Evolutionary conservation across 1,284 basidiomycete genomes (phyloP).

Genomic region (Trametes sp.): DNA sequence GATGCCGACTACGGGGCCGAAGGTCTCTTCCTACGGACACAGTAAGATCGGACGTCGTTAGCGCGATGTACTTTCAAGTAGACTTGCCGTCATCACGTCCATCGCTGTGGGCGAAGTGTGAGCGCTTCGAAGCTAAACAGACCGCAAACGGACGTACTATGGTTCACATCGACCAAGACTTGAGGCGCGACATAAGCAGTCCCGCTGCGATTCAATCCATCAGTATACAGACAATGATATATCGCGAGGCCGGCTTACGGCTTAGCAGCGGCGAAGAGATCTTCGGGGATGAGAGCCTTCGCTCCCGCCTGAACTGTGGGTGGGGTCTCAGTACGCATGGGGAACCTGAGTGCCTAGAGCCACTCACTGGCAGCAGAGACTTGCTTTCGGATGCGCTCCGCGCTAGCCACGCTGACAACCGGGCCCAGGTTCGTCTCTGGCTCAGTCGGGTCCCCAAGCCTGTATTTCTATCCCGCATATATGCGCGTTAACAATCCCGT

Average conservation of each 20-base stretch:
- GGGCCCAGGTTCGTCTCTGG: constrained; percentile 85
- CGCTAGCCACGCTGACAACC: constrained; percentile 88
- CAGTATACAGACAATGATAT: neutral
- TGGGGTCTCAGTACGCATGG: neutral
- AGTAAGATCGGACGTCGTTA: neutral
- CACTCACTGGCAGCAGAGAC: constrained; percentile 77
- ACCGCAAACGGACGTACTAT: constrained; percentile 62
- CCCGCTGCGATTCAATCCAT: constrained; percentile 52
- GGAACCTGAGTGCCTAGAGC: neutral
- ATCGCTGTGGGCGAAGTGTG: constrained; percentile 62
- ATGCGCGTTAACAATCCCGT: neutral
- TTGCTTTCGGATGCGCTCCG: constrained; percentile 86
- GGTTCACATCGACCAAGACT: constrained; percentile 88
- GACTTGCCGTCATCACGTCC: constrained; percentile 85
- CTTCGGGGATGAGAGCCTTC: constrained; percentile 75
- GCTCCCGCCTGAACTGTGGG: constrained; percentile 78
- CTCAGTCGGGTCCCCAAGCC: constrained; percentile 85
- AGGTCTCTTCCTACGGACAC: constrained; percentile 74
- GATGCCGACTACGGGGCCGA: constrained; percentile 91
- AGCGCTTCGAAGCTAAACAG: constrained; percentile 1
- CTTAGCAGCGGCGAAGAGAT: constrained; percentile 73
- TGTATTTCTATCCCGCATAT: constrained; percentile 66
- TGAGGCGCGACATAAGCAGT: constrained; percentile 90
- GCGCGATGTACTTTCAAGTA: neutral
- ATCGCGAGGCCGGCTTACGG: constrained; percentile 51